Percentiles rank a stretch among this genome's conserved stretches.
phyloP scores from a whole-genome alignment of 2,329 filamentous ascomycete species.

The Colletotrichum cordylinicola region DNA sequence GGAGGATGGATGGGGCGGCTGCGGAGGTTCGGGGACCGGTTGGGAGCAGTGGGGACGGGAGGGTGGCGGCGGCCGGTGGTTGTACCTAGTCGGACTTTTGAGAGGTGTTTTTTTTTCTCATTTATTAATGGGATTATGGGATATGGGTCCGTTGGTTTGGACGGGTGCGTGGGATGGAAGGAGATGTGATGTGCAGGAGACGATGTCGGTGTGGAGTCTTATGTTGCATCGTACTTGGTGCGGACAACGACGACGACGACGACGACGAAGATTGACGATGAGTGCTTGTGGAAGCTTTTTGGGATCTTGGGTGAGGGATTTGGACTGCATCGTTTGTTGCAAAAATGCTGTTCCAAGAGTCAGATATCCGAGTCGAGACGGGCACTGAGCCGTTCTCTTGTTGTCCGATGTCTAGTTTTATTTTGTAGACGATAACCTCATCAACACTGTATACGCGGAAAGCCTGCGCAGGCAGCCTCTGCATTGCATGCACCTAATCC shows the following conservation, averaged over 20 bases:
- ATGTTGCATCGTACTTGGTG: background rate
- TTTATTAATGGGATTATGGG: background rate
- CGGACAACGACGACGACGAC: background rate
- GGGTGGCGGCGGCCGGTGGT: background rate
- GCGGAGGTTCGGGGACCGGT: background rate
- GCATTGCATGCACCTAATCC: background rate
- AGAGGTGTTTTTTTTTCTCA: background rate
- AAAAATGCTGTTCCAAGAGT: background rate
- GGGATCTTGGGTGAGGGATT: background rate
- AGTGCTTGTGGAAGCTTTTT: background rate
- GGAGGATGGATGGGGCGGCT: background rate
- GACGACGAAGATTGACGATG: background rate
- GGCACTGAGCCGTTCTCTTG: fast-evolving
- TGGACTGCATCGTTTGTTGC: background rate
- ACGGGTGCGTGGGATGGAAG: background rate
- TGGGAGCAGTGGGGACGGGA: background rate
- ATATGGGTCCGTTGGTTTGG: background rate
- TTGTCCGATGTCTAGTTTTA: background rate
- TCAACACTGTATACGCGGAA: background rate
- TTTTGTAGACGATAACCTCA: background rate
- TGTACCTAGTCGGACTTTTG: background rate
- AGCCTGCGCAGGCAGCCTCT: background rate
- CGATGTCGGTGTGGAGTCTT: background rate
- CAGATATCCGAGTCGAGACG: background rate
- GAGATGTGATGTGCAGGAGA: background rate